Evolutionary conservation across 1,139 yeast genomes (phyloP), one percentile per base, ranked within the genome.

Genomic region (Scheffersomyces illinoinensis): DNA sequence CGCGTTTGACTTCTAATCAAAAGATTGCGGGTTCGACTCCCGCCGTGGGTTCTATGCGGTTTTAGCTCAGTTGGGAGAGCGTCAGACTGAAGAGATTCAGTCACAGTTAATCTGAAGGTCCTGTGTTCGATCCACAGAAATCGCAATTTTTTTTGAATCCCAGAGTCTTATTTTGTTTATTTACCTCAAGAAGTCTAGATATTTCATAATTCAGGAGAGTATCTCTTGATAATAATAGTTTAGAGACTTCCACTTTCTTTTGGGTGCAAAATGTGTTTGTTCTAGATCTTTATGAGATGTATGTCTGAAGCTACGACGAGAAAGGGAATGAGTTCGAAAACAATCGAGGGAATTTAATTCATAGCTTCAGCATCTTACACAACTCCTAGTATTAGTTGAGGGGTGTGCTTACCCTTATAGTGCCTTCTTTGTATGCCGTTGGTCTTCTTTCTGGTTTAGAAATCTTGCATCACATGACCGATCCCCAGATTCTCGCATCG

Each of bases 71-170:
- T 85, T 85, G 91, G 92, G 91, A 88, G 91, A 88, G 92, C 92
- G 91, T 85, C 89, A 87, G 91, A 87, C 91, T 87, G 91, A 87
- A 87, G 91, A 64, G 60, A 61, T 69, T 71, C 70, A 66, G 76
- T 73, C 75, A 66, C 68, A 71, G 70, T 69, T 68, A 67, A 88
- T 88, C 93, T 88, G 91, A 84, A 89, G 92, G 93, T 88, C 92
- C 89, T 87, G 93, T 87, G 93, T 89, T 89, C 93, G 90, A 89
- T 88, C 93, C 93, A 87, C 93, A 88, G 90, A 88, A 85, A 79
- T 86, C 91, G 93, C 93, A 88, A 33, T 54, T 62, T 71, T 71
- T 33, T 71, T 70, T 58, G 21, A 47, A 46, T 7, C 0, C 6
- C 18, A 48, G 17, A 39, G 51, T 33, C 12, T 10, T 33, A 33